Percentiles rank a stretch among this genome's conserved stretches.
These are phyloP conservation scores for Exophiala aquamarina DNA, from an alignment of 2,329 filamentous ascomycete genomes.

Conservation along the genomic window DNA sequence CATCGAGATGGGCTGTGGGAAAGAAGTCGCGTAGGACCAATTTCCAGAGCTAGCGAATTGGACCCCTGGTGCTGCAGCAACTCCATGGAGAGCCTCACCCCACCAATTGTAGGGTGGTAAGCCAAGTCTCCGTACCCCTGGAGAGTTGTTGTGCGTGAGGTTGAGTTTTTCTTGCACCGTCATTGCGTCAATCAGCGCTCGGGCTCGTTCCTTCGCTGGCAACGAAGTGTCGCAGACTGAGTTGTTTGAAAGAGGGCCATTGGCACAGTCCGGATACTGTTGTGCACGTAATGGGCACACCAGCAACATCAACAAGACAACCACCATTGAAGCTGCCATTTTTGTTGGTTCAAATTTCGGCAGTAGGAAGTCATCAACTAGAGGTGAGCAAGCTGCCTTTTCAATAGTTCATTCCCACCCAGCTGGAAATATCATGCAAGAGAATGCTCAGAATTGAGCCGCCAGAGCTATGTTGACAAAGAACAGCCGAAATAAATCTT, in stretches of 20 bases:
- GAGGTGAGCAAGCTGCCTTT: too few relatives aligned
- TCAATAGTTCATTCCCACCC: too few relatives aligned
- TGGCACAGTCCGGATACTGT: constrained; percentile 47
- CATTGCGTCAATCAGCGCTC: constrained; percentile 52
- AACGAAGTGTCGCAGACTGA: constrained; percentile 51
- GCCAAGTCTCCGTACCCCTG: constrained; percentile 56
- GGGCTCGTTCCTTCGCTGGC: constrained; percentile 40
- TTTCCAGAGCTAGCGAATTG: constrained; percentile 52
- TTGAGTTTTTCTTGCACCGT: constrained; percentile 56
- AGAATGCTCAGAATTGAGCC: background rate
- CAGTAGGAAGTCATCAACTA: too few relatives aligned
- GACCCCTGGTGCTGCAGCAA: constrained; percentile 55
- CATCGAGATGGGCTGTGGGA: constrained; percentile 63
- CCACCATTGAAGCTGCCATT: too few relatives aligned
- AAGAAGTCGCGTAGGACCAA: constrained; percentile 63
- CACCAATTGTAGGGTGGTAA: constrained; percentile 53
- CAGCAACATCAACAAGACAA: too few relatives aligned
- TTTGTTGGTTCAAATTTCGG: too few relatives aligned
- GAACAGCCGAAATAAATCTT: constrained; percentile 2
- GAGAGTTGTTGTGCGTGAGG: constrained; percentile 48
- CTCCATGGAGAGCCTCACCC: constrained; percentile 47
- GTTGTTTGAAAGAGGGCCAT: constrained; percentile 50
- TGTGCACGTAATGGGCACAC: too few relatives aligned
- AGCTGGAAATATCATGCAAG: too few relatives aligned
- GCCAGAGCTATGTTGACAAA: background rate